phyloP scores from a whole-genome alignment of 179 eudicot genomes.

The Carnegiea gigantea region DNA sequence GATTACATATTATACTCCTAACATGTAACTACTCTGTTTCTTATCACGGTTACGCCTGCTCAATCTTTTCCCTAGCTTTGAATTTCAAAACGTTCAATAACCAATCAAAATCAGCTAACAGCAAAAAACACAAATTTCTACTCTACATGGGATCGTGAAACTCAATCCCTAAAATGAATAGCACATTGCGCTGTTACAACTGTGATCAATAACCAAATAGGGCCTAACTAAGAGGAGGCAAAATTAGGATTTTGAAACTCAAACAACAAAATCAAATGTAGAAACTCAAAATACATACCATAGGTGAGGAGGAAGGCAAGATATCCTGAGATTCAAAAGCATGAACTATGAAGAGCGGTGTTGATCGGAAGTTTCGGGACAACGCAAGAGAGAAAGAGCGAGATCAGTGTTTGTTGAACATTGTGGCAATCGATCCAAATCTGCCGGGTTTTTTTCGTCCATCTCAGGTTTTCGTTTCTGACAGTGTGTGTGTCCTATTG shows the following conservation, averaged over 20 bases:
- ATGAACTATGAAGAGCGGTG: slow-evolving; percentile 3
- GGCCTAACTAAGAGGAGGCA: neutral
- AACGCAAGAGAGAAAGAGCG: slow-evolving; percentile 3
- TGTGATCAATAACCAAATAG: neutral
- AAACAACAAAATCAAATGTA: neutral
- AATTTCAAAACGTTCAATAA: slow-evolving; percentile 3
- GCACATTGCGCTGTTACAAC: neutral
- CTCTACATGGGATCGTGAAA: neutral
- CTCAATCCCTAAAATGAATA: neutral
- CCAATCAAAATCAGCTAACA: slow-evolving; percentile 5
- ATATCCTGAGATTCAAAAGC: neutral
- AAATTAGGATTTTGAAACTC: neutral
- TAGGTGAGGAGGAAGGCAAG: neutral
- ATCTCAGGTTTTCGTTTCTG: neutral
- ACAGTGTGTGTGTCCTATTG: neutral
- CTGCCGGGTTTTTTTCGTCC: slow-evolving; percentile 23
- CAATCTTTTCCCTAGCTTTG: neutral
- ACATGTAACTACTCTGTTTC: neutral
- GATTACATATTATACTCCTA: neutral
- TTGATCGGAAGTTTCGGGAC: neutral
- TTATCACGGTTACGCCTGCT: neutral
- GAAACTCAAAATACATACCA: slow-evolving; percentile 11
- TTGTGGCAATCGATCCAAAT: slow-evolving; percentile 36
- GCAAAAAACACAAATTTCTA: neutral
- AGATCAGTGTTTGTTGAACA: slow-evolving; percentile 5